Percentiles rank a stretch among this genome's conserved stretches.
Evolutionary conservation across 805 yeast species (phyloP).

Genomic region (Wickerhamiella galacta): DNA sequence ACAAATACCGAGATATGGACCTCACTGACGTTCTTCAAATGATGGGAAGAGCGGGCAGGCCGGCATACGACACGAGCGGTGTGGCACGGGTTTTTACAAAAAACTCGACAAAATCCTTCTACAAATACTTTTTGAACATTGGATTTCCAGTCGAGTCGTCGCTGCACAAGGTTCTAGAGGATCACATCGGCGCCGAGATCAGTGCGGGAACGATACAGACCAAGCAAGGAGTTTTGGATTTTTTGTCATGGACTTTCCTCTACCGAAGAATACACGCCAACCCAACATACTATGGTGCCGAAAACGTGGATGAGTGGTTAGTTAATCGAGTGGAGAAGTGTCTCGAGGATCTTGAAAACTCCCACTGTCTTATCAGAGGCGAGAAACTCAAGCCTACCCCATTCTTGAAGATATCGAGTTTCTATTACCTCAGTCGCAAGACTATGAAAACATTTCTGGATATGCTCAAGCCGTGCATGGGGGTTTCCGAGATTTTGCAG

Average conservation of each 20-base stretch:
- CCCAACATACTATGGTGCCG: constrained; percentile 57
- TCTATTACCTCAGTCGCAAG: constrained; percentile 81
- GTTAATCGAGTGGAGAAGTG: constrained; percentile 44
- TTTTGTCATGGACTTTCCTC: constrained; percentile 59
- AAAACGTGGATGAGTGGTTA: constrained; percentile 21
- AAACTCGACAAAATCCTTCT: constrained; percentile 56
- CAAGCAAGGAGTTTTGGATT: constrained; percentile 56
- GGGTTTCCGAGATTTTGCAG: constrained; percentile 46
- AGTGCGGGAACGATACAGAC: constrained; percentile 49
- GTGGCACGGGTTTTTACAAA: constrained; percentile 62
- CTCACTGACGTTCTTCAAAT: constrained; percentile 65
- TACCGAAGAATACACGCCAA: constrained; percentile 60
- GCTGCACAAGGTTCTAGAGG: constrained; percentile 56
- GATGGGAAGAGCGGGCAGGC: constrained; percentile 81
- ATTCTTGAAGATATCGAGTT: constrained; percentile 69
- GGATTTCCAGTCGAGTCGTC: constrained; percentile 78
- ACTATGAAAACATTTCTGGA: constrained; percentile 58
- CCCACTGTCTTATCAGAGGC: constrained; percentile 44
- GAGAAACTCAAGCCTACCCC: constrained; percentile 41
- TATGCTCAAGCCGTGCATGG: constrained; percentile 24
- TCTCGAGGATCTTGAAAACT: constrained; percentile 47
- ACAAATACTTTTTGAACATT: constrained; percentile 59
- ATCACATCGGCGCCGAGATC: constrained; percentile 70
- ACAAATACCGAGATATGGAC: constrained; percentile 66
- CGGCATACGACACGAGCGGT: constrained; percentile 65